A percentile compares a stretch with the other conserved stretches of the same genome.
These are phyloP conservation scores for Russula earlei DNA, from an alignment of 768 basidiomycete species.

Conservation along the genomic window DNA sequence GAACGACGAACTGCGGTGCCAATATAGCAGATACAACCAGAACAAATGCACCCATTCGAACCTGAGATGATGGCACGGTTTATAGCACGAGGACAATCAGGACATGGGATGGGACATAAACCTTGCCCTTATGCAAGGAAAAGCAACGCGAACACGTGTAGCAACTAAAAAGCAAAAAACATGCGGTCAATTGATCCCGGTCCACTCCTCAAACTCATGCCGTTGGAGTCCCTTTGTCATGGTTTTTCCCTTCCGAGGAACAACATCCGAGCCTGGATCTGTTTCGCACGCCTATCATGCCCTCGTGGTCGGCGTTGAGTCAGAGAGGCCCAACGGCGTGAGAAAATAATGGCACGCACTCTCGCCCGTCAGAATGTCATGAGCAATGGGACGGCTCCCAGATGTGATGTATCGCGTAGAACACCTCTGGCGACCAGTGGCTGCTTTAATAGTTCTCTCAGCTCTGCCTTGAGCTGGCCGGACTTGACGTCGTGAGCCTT, in stretches of 20 bases:
- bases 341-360: slow-evolving; percentile 36
- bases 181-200: slow-evolving; percentile 24
- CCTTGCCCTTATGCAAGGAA: no score
- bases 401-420: slow-evolving; percentile 84
- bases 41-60: background rate
- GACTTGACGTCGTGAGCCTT: slow-evolving; percentile 42
- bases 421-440: slow-evolving; percentile 79
- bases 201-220: slow-evolving; percentile 33
- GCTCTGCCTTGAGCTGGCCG: slow-evolving; percentile 57
- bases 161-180: background rate
- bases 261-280: slow-evolving; percentile 49
- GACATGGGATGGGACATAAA: background rate
- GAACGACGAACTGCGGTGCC: background rate
- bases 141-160: background rate
- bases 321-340: slow-evolving; percentile 3
- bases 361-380: slow-evolving; percentile 67
- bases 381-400: slow-evolving; percentile 68
- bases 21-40: background rate
- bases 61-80: background rate
- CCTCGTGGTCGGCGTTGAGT: slow-evolving; percentile 44
- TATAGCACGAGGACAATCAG: background rate
- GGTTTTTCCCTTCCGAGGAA: slow-evolving; percentile 28
- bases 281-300: slow-evolving; percentile 56
- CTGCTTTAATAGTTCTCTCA: slow-evolving; percentile 62
- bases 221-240: slow-evolving; percentile 26